Base-by-base conservation (phyloP, 345 rosid species). In the Moricandia moricandioides region DNA sequence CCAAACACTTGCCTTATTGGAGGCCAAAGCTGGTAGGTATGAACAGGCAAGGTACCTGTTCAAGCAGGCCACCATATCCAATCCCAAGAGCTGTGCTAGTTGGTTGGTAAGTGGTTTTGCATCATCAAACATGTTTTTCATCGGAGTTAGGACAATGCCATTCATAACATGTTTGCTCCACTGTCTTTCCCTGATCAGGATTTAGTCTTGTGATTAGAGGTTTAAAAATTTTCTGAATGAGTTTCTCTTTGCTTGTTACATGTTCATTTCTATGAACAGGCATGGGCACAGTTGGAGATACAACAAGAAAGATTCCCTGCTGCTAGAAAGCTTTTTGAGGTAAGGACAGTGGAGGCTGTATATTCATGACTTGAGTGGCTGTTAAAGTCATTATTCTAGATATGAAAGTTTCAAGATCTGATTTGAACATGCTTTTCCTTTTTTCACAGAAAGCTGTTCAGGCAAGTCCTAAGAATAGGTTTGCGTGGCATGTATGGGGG, bases 401-500 rank as follows among this genome's bases (percentile, higher is more conserved):
- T 40, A 56, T 55, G 26, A 18, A 69, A 58, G 64, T 74, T 69
- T 33, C 62, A 34, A n/a, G n/a, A n/a, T n/a, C n/a, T 45, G 18
- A 12, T 57, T 64, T 65, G 31, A 62, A 35, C 54, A 43, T 39
- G 7, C 4, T 17, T 27, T 74, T 45, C 6, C 14, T 56, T 65
- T 45, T 80, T 34, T 39, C 69, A 72, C 57, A 92, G 99, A 90
- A 83, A 88, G 97, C 99, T 51, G 85, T 92, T 34, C 96, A 92
- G 69, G 91, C 97, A 58, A 95, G 99, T 82, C 99, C 97, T 52
- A 92, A 95, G 76, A 95, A 95, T 62, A 88, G 97, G 78, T 95
- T 89, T 71, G 90, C 99, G 0, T 95, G 99, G 99, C 97, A 95
- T 30, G 89, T 90, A 14, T 95, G 97, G 97, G 99, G 96, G 62